Evolutionary conservation across 345 rosid genomes (phyloP).

Genomic region (Pugionium cornutum): DNA sequence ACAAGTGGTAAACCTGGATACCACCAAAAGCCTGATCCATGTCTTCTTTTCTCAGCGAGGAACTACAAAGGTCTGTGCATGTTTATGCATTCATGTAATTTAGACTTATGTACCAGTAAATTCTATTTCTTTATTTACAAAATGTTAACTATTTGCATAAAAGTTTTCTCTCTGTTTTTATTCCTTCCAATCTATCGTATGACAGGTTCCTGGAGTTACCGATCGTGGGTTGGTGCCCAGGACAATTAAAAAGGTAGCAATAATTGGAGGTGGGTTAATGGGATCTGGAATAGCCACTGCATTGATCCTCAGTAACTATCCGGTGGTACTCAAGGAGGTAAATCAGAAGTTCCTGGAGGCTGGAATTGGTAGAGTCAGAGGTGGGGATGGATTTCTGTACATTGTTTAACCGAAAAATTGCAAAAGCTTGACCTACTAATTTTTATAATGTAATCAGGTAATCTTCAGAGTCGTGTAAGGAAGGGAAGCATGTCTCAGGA

Average conservation of each 20-base stretch:
- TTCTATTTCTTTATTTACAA: neutral
- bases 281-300: conserved; percentile 99
- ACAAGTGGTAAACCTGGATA: conserved; percentile 59
- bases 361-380: conserved; percentile 83
- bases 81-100: conserved; percentile 10
- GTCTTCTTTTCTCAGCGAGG: conserved; percentile 89
- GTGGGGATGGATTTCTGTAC: conserved; percentile 41
- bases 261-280: conserved; percentile 97
- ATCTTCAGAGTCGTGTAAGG: conserved; percentile 86
- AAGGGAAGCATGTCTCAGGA: conserved; percentile 79
- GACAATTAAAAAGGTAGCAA: conserved; percentile 72
- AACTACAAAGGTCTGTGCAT: conserved; percentile 67
- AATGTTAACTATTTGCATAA: conserved; percentile 6
- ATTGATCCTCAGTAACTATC: conserved; percentile 73
- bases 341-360: conserved; percentile 83
- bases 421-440: conserved; percentile 28
- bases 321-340: conserved; percentile 87
- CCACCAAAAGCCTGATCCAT: conserved; percentile 84
- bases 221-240: conserved; percentile 76
- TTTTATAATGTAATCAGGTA: conserved; percentile 52
- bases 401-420: conserved; percentile 23
- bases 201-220: conserved; percentile 86
- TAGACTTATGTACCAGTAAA: conserved; percentile 13
- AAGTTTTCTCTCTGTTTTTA: neutral
- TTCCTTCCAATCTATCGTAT: conserved; percentile 20